Base-by-base conservation (phyloP, 495 filamentous ascomycete genomes). In the Aspergillus ostianus region DNA sequence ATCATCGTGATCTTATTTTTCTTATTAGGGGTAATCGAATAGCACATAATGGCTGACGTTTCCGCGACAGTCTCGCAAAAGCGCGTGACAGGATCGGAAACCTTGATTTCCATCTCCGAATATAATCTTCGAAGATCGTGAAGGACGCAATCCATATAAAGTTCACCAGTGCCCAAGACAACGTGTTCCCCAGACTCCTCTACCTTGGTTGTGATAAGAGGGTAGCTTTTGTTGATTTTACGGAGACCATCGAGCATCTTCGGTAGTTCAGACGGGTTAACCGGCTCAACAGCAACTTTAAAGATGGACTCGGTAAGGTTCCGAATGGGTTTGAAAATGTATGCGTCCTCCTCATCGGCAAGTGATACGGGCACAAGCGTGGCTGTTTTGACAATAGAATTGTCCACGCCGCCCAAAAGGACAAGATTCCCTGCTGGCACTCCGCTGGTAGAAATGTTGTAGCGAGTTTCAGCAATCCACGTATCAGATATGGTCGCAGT, bases 1-100 rank as follows among this genome's bases (percentile, higher is more conserved):
- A 97, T 88, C 91, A 98, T 97, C 51, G 94, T 98, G 70, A 98
- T 90, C 73, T 96, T 97, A 76, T 98, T 98, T 76, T 96, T 96
- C 71, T 98, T 98, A 75, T 98, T 98, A 7, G 94, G 94, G 4
- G 94, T 98, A 64, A 96, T 84, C 12, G 94, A 93, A 73, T 97
- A 98, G 72, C 94, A 98, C 79, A 97, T 97, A 58, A 96, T 97
- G 27, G 93, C 92, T 19, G 91, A 96, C 53, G 92, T 95, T 70
- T 98, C 95, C 52, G 95, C 92, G n/a, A 96, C 92, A 3, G 94
- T 98, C 77, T 98, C 94, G 73, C 91, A 95, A 80, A 98, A 98
- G 29, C 94, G 85, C 23, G 95, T 97, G 19, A 98, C 95, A 6
- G 94, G 94, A 68, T 98, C 94, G 10, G 94, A 98, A 50, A 98